Base-by-base conservation (phyloP, 2,329 filamentous ascomycete genomes). In the Fusarium protoensiforme region DNA sequence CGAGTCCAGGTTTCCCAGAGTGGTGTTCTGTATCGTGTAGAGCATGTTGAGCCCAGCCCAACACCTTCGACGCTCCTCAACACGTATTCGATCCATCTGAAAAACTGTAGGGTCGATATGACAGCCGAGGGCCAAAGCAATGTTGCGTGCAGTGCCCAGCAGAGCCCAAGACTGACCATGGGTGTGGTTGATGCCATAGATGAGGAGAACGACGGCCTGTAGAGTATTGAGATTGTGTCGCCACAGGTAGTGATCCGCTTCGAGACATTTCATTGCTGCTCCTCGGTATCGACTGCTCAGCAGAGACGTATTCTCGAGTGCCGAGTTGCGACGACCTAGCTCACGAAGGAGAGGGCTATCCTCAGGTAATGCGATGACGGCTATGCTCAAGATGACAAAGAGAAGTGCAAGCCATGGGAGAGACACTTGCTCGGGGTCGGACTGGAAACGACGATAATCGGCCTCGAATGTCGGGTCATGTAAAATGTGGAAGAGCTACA, bases 11-110 rank as follows among this genome's bases (percentile, higher is more conserved):
- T 51, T 68, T 3, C 69, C 69, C 4, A 72, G 14, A 2, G 68
- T 71, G 3, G 67, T 72, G 11, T 72, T 72, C 22, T 72, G 69
- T 67, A 72, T 72, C 2, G 64, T 70, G 36, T 70, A 68, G 14
- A 72, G 61, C 67, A 71, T 72, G 4, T 68, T 67, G 6, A 72
- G 29, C 24, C 35, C 69, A n/a, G 69, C 69, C 69, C 69, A 72
- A 14, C 69, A 72, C 6, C 69, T 61, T 11, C 69, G 53, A 11
- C 69, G 65, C 39, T 72, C 67, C 41, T 72, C 67, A 4, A 60
- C 64, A 4, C 39, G 43, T 9, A 72, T 61, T 5, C 36, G 24
- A 10, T 71, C 67, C 31, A 72, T 60, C 1, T 61, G 35, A 20
- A 72, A 72, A 8, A 57, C 7, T 8, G 57, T 53, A 7, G 69